Evolutionary conservation across 2,329 filamentous ascomycete species (phyloP), one percentile per base, ranked within the genome.

Genomic region (Penicillium hesseltinei): DNA sequence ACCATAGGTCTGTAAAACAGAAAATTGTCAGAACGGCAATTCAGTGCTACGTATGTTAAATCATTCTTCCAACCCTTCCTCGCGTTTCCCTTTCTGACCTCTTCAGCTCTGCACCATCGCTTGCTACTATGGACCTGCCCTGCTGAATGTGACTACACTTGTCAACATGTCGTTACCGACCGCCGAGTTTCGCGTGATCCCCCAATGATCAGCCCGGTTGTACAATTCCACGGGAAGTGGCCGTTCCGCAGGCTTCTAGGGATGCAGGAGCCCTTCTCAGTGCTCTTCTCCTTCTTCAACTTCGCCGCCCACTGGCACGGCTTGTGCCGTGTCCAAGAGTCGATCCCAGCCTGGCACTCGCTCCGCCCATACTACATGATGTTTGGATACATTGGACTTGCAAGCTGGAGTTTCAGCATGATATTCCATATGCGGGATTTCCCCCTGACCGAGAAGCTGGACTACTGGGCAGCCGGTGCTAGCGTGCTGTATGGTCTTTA

Each of bases 211-310:
- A 75, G 85, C 31, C 83, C 87, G 11, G 76, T 97, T 49, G 88
- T 93, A 56, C 94, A 99, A 78, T 99, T 92, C 81, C 92, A 99
- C 79, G 94, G 94, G 33, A 99, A 99, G 83, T 99, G 94, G 94
- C 94, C 94, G 39, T 99, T 99, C 78, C 82, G 88, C 74, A 90
- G 94, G 64, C 83, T 97, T 70, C 77, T 95, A 53, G 94, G 94
- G 73, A 89, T 96, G 80, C 94, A 99, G 78, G 94, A 99, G 78
- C 92, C 93, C 58, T 91, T 92, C 74, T 92, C 88, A 50, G 93
- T 97, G 65, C 80, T 97, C 70, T 99, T 97, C 82, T 96, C 90
- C 63, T 81, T 96, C 51, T 84, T 95, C 70, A 99, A 99, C 81
- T 88, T 94, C 69, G 83, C 88, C 65, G 93, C 92, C 15, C 94